phyloP scores from a whole-genome alignment of 1,139 yeast species.

The Suhomyces terraborum region DNA sequence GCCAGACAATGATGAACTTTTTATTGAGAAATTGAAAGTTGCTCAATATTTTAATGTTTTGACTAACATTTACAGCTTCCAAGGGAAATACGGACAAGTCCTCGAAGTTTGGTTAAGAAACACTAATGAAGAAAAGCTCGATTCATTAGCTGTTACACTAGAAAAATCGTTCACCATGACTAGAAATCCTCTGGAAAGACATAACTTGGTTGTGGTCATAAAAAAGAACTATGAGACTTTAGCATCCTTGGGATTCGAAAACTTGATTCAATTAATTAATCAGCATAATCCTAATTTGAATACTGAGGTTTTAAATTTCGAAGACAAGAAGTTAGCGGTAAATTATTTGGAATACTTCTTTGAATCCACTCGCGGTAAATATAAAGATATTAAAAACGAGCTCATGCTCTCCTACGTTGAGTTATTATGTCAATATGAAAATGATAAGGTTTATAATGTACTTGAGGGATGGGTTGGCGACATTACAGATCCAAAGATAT shows the following conservation, averaged over 20 bases:
- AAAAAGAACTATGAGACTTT: conserved; percentile 39
- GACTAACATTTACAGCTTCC: conserved; percentile 55
- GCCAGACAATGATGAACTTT: conserved; percentile 50
- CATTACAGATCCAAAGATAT: conserved; percentile 11
- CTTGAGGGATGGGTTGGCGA: conserved; percentile 15
- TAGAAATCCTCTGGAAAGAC: conserved; percentile 32
- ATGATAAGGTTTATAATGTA: conserved; percentile 18
- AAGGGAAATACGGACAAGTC: conserved; percentile 55
- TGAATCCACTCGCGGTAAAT: background rate
- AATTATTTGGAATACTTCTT: conserved; percentile 32
- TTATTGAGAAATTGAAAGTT: conserved; percentile 54
- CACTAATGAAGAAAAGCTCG: conserved; percentile 11
- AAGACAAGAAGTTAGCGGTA: conserved; percentile 26
- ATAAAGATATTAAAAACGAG: conserved; percentile 6
- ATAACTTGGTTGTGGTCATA: conserved; percentile 37
- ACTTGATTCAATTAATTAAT: conserved; percentile 41
- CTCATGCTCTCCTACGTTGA: conserved; percentile 35
- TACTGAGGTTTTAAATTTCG: conserved; percentile 31
- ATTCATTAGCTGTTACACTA: conserved; percentile 30
- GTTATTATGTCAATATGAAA: conserved; percentile 25
- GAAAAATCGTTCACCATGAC: conserved; percentile 41
- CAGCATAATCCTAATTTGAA: conserved; percentile 43
- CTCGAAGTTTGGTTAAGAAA: conserved; percentile 38
- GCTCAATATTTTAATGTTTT: conserved; percentile 61
- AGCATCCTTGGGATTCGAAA: conserved; percentile 35